Base-by-base conservation (phyloP, 805 yeast species). In the Wickerhamiella alocasiicola region DNA sequence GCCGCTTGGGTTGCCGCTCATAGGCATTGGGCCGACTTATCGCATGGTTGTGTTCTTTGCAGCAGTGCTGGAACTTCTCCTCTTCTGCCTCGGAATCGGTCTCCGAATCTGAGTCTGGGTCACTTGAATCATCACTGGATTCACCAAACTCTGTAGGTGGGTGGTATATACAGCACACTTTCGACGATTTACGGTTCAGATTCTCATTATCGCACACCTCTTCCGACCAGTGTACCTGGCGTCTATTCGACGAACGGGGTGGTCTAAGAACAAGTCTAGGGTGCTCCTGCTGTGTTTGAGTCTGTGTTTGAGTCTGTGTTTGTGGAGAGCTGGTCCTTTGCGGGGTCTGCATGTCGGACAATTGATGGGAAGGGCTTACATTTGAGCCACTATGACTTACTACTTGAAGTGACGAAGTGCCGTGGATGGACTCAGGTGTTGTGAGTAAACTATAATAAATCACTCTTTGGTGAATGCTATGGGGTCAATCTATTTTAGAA, bases 151-250 rank as follows among this genome's bases (percentile, higher is more conserved):
- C 55, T 46, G 66, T 49, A 19, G 50, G 52, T 15, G 60, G 60
- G 41, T 61, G 64, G 47, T 52, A 63, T n/a, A 64, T 81, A 76
- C 43, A 95, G 91, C 65, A 87, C 80, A 65, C 79, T 59, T 88
- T 88, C 9, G 94, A 74, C 56, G 84, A 85, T 64, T 91, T 91
- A 63, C 74, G 82, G 54, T 79, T 72, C 81, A 91, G 66, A 55
- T 81, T 61, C 61, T 88, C 98, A 57, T 88, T 88, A 57, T 88
- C 97, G 4, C 91, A 68, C 3, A 83, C 87, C 34, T 78, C 94
- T 27, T 79, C 81, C 6, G 77, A 67, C 95, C 96, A 88, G 39
- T 75, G 67, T 0, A 88, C 95, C 30, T 71, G 67, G 9, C 75
- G 67, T 39, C 68, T 28, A 24, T 12, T 11, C 6, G 9, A 7